These are phyloP conservation scores for Lepraria neglecta DNA, from an alignment of 495 filamentous ascomycete genomes.

Conservation along the genomic window DNA sequence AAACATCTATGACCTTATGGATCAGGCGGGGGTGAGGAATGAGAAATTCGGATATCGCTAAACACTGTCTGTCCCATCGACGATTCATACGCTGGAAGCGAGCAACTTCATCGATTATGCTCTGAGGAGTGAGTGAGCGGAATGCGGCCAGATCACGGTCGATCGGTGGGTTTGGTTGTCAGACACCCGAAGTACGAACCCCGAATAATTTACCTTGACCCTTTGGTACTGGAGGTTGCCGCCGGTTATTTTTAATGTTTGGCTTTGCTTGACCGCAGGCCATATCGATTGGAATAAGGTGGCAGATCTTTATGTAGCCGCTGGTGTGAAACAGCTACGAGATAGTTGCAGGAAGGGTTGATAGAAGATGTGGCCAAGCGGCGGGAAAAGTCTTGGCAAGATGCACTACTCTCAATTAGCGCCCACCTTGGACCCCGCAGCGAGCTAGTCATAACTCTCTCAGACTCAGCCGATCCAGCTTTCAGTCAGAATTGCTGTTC, in stretches of 20 bases:
- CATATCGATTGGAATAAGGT: conserved; percentile 9
- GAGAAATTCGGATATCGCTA: too few species aligned
- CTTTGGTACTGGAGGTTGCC: conserved; percentile 14
- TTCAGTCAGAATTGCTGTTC: neutral
- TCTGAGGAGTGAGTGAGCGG: too few species aligned
- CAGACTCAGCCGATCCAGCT: too few species aligned
- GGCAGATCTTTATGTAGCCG: conserved; percentile 6
- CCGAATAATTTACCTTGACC: neutral
- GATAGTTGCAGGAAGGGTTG: neutral
- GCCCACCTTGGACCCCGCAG: neutral
- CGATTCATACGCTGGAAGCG: too few species aligned
- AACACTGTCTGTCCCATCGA: too few species aligned
- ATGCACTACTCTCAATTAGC: neutral
- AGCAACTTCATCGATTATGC: too few species aligned
- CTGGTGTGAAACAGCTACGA: conserved; percentile 7
- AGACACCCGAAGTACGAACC: neutral
- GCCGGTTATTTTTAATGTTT: conserved; percentile 2
- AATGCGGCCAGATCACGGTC: too few species aligned
- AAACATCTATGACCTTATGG: too few species aligned
- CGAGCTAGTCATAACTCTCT: neutral
- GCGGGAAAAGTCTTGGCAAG: conserved; percentile 2
- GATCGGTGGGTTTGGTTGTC: too few species aligned
- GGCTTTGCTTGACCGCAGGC: conserved; percentile 8
- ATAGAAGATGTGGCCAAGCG: neutral
- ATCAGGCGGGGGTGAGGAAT: too few species aligned